phyloP scores from a whole-genome alignment of 768 basidiomycete genomes.

The Solioccasus polychromus region DNA sequence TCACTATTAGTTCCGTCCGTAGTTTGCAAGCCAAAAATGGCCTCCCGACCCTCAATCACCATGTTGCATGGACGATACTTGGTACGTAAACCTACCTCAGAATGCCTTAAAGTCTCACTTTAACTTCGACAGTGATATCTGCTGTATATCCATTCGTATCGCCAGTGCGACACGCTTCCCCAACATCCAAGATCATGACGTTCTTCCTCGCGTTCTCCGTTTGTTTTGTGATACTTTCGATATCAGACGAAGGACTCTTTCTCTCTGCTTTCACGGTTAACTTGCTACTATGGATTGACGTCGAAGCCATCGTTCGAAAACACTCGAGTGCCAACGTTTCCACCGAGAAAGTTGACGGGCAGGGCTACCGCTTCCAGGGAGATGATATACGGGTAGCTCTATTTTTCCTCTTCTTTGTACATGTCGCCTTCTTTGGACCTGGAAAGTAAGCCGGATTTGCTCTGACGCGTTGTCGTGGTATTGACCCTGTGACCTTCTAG shows the following conservation, averaged over 20 bases:
- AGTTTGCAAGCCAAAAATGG: conserved; percentile 67
- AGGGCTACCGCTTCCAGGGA: conserved; percentile 43
- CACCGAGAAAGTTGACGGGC: not conserved
- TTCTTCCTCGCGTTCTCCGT: conserved; percentile 73
- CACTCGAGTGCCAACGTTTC: conserved; percentile 1
- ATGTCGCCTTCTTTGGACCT: conserved; percentile 83
- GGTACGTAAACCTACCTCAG: conserved; percentile 38
- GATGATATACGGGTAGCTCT: conserved; percentile 73
- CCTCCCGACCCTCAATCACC: conserved; percentile 58
- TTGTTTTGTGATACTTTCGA: conserved; percentile 76
- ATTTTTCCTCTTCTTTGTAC: conserved; percentile 84
- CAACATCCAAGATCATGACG: conserved; percentile 51
- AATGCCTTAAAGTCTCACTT: not conserved
- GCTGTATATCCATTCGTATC: conserved; percentile 51
- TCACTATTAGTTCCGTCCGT: conserved; percentile 56
- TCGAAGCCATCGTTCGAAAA: conserved; percentile 44
- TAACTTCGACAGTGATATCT: conserved; percentile 45
- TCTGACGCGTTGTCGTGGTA: not conserved
- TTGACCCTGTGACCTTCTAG: conserved; percentile 34
- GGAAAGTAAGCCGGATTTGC: conserved; percentile 58
- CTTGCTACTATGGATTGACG: conserved; percentile 63
- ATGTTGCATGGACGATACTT: conserved; percentile 62
- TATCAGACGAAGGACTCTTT: conserved; percentile 80
- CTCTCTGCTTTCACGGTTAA: conserved; percentile 66
- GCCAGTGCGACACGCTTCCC: conserved; percentile 33